A percentile compares a stretch with the other conserved stretches of the same genome.
Conservation (phyloP, 2,329 filamentous ascomycete species). For the Arachnomyces sp. region DNA sequence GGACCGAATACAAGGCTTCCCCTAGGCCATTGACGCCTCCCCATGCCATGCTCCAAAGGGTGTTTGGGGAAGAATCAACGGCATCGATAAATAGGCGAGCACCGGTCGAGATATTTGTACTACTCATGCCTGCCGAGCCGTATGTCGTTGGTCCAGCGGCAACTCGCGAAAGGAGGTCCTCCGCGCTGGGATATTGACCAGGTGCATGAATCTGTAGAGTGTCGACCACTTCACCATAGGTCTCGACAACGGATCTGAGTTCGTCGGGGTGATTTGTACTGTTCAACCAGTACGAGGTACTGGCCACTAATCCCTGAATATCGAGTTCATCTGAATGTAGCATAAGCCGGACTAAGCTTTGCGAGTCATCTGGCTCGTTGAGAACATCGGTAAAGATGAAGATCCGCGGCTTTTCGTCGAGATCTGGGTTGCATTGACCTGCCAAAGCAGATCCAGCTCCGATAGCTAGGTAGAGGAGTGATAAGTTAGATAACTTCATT, state of each 20-base stretch:
- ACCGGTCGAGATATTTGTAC: constrained; percentile 34
- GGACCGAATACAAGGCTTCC: constrained; percentile 36
- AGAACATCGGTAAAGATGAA: constrained; percentile 41
- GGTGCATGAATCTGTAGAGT: constrained; percentile 46
- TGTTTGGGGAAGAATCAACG: constrained; percentile 33
- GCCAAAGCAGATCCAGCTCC: no score
- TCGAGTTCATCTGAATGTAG: constrained; percentile 42
- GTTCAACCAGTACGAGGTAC: constrained; percentile 42
- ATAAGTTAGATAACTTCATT: no score
- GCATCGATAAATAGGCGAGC: constrained; percentile 38
- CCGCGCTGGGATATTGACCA: constrained; percentile 34
- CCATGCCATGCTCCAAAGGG: constrained; percentile 49
- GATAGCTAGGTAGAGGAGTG: no score
- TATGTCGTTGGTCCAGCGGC: constrained; percentile 34
- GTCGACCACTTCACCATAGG: constrained; percentile 37
- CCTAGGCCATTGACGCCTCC: constrained; percentile 49
- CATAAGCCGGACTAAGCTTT: constrained; percentile 40
- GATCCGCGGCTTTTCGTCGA: constrained; percentile 30
- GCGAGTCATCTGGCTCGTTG: constrained; percentile 42
- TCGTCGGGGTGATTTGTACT: constrained; percentile 35
- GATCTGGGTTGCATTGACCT: no score
- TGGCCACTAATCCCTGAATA: constrained; percentile 41
- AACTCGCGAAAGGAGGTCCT: constrained; percentile 28
- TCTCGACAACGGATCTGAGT: constrained; percentile 39
- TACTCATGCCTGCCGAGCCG: constrained; percentile 27